Evolutionary conservation across 164 flowering plant genomes (phyloP), one percentile per base, ranked within the genome.

Genomic region (Echeveria elegans): DNA sequence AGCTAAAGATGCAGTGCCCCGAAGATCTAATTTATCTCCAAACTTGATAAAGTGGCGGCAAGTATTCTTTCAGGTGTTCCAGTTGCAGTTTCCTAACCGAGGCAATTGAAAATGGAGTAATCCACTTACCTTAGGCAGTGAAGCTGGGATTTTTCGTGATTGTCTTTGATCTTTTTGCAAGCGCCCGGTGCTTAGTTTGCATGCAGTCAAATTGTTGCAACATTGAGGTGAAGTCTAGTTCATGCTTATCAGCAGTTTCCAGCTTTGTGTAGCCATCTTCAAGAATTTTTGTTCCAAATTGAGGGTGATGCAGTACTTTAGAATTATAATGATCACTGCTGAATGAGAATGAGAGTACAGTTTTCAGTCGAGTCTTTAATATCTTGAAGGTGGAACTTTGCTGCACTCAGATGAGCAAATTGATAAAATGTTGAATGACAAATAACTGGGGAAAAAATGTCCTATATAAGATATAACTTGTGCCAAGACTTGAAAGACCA

Each of bases 341-440:
- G 69, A 89, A 83, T 34, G 88, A 79, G 74, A 76, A 81, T 24
- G 95, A 72, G 56, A 95, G 97, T 19, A 93, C 88, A 32, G 95
- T 82, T 76, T 77, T 90, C 68, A 93, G 73, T 41, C 97, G 85
- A 69, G 92, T 93, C 62, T 83, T 72, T 64, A 93, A 72, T 65
- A 85, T 85, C 80, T 86, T 90, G 74, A 94, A 94, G 63, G 98
- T 96, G 9, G 83, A 83, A 79, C 97, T 94, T 94, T 94, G 97
- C 98, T 93, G 91, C 82, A 83, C 62, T 28, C 70, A 68, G 23
- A 43, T 43, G 10, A 43, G 19, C 48, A 43, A 43, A 34, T 34
- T 43, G 2, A 43, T 16, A 43, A 10, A 43, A 4, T 43, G 48
- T 43, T 10, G 48, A 16, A 43, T 43, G 48, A 16, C 48, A 43